Evolutionary conservation across 1,284 basidiomycete genomes (phyloP), one percentile per base, ranked within the genome.

Genomic region (Boletus austroedulis): DNA sequence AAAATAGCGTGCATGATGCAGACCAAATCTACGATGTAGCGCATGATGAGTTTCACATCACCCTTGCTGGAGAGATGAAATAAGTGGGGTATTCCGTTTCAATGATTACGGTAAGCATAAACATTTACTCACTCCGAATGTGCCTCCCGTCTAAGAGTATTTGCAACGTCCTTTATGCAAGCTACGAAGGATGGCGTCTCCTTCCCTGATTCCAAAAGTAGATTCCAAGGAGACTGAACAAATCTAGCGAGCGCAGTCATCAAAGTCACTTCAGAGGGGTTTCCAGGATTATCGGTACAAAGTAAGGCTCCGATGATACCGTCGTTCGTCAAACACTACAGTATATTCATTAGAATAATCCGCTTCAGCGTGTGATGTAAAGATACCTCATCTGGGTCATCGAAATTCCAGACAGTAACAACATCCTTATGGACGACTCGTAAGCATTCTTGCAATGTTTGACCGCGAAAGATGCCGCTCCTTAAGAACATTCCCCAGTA

Each of bases 401-500:
- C 24, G 21, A 73, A 64, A 44, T 73, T 71, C 72, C 73, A 73
- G 14, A 69, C 60, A 5, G 50, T 40, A n/a, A 66, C 51, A 19
- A 72, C 64, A n/a, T 75, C 73, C 4, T 52, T 29, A 28, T 62
- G 70, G 24, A 73, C 59, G 6, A 64, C 56, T 14, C 60, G n/a
- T 46, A 75, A 45, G 41, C 69, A 68, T 19, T 57, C 51, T 19
- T 41, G 49, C 40, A 51, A 60, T 4, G 64, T 65, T 23, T 43
- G 57, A 6, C 58, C 62, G 2, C 46, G 38, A 56, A 73, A 65
- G 24, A 66, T 45, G 3, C 58, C 46, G 17, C 74, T 64, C 23
- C 59, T 29, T n/a, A 40, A 21, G 73, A 66, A 51, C n/a, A 46
- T 64, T 17, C 26, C 55, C 73, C 71, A 76, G 32, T 73, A 73